These are phyloP conservation scores for Gyromitra esculenta DNA, from an alignment of 2,329 filamentous ascomycete genomes.

Conservation along the genomic window DNA sequence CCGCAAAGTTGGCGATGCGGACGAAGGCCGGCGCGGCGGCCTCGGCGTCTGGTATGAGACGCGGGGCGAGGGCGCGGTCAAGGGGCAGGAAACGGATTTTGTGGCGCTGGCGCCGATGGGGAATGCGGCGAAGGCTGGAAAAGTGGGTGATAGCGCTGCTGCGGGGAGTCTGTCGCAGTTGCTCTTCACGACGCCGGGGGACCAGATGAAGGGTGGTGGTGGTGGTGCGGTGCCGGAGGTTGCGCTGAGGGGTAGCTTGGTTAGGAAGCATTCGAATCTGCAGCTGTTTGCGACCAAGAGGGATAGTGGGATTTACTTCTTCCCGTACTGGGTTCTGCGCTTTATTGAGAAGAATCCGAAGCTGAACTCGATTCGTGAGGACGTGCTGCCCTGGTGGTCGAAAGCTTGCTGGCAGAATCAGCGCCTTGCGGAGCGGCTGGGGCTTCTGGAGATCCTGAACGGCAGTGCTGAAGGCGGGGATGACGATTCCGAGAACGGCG, in stretches of 20 bases:
- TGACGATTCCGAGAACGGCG: conserved; percentile 61
- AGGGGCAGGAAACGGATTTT: conserved; percentile 93
- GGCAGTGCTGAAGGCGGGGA: conserved; percentile 57
- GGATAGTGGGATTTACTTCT: conserved; percentile 93
- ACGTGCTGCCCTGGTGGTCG: conserved; percentile 93
- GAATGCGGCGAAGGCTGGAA: conserved; percentile 72
- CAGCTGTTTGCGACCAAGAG: conserved; percentile 84
- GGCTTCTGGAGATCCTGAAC: conserved; percentile 73
- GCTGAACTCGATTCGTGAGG: conserved; percentile 88
- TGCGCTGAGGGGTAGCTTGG: conserved; percentile 65
- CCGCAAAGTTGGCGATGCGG: conserved; percentile 64
- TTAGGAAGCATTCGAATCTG: conserved; percentile 77
- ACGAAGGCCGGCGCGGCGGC: conserved; percentile 72
- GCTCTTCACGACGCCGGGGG: conserved; percentile 33
- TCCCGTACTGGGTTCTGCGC: conserved; percentile 89
- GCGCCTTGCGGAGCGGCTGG: conserved; percentile 80
- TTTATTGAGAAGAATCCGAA: conserved; percentile 72
- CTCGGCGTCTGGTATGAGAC: conserved; percentile 93
- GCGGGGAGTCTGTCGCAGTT: conserved; percentile 29
- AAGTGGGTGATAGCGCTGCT: conserved; percentile 68
- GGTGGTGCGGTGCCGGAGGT: conserved; percentile 66
- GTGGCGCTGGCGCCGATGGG: conserved; percentile 76
- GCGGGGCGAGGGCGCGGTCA: conserved; percentile 77
- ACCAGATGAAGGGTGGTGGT: conserved; percentile 43
- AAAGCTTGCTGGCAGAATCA: conserved; percentile 86